These are phyloP conservation scores for Sporisorium sorghi DNA, from an alignment of 1,284 basidiomycete species.

Conservation along the genomic window DNA sequence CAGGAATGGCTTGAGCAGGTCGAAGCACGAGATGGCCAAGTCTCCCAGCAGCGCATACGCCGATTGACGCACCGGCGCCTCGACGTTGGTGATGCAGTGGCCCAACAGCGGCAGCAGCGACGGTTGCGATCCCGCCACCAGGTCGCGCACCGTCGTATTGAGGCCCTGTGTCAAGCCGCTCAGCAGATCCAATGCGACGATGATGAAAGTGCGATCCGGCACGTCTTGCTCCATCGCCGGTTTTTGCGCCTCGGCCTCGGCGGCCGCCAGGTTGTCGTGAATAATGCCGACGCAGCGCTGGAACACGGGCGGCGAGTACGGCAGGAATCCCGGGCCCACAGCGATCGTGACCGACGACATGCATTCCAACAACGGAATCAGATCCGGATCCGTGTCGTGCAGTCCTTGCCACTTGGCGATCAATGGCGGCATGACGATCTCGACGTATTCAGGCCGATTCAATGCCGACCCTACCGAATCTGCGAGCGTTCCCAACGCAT, in stretches of 20 bases:
- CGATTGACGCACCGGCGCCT: conserved; percentile 93
- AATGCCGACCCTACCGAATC: conserved; percentile 92
- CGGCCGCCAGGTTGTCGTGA: conserved; percentile 80
- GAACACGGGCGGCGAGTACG: conserved; percentile 91
- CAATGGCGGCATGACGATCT: conserved; percentile 95
- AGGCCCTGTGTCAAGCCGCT: conserved; percentile 96
- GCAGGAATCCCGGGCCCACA: conserved; percentile 88
- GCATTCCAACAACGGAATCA: conserved; percentile 91
- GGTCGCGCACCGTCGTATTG: conserved; percentile 73
- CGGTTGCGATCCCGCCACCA: conserved; percentile 61
- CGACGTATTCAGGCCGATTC: conserved; percentile 86
- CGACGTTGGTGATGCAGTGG: conserved; percentile 76
- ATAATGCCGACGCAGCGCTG: conserved; percentile 90
- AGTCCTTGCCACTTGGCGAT: conserved; percentile 89
- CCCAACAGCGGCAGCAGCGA: conserved; percentile 62
- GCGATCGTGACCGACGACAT: conserved; percentile 97
- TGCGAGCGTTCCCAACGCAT: conserved; percentile 95
- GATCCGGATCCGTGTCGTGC: conserved; percentile 88
- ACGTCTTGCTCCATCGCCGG: conserved; percentile 71
- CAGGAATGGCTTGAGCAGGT: conserved; percentile 80
- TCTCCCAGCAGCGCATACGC: conserved; percentile 97
- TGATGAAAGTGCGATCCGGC: conserved; percentile 73
- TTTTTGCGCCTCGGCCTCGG: conserved; percentile 85
- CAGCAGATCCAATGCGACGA: conserved; percentile 94
- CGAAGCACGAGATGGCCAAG: conserved; percentile 94